These are phyloP conservation scores for Allantophomopsis cytisporea DNA, from an alignment of 2,329 filamentous ascomycete species.

Conservation along the genomic window DNA sequence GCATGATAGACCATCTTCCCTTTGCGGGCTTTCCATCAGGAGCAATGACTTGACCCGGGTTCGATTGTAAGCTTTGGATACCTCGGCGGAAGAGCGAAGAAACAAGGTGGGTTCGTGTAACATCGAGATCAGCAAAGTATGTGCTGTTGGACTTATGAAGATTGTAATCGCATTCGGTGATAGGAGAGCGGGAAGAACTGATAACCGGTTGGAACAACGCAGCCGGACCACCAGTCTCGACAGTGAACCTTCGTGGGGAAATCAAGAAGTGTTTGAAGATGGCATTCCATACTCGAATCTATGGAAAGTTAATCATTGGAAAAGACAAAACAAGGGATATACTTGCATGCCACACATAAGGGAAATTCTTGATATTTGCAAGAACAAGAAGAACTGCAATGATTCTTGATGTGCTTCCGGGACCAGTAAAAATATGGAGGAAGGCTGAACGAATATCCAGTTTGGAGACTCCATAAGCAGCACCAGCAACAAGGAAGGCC, in stretches of 20 bases:
- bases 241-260: constrained; percentile 17
- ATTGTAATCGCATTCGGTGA: constrained; percentile 57
- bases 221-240: constrained; percentile 12
- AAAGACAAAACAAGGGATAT: not conserved
- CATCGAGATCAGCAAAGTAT: constrained; percentile 54
- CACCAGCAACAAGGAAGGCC: constrained; percentile 8
- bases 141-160: constrained; percentile 56
- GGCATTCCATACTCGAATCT: constrained; percentile 29
- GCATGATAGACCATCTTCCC: constrained; percentile 43
- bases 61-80: constrained; percentile 32
- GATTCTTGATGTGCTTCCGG: constrained; percentile 16
- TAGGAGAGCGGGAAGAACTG: constrained; percentile 38
- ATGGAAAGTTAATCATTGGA: not conserved
- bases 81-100: constrained; percentile 48
- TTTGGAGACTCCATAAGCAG: constrained; percentile 10
- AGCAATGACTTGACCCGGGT: constrained; percentile 31
- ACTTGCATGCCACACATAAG: constrained; percentile 40
- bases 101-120: constrained; percentile 65
- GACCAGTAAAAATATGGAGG: constrained; percentile 13
- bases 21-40: constrained; percentile 27
- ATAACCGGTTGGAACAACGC: constrained; percentile 49
- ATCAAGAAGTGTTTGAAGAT: constrained; percentile 24
- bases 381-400: constrained; percentile 24
- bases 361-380: constrained; percentile 39
- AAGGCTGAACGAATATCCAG: constrained; percentile 10